Conservation (phyloP, 164 flowering plant species). For the Aristolochia californica region DNA sequence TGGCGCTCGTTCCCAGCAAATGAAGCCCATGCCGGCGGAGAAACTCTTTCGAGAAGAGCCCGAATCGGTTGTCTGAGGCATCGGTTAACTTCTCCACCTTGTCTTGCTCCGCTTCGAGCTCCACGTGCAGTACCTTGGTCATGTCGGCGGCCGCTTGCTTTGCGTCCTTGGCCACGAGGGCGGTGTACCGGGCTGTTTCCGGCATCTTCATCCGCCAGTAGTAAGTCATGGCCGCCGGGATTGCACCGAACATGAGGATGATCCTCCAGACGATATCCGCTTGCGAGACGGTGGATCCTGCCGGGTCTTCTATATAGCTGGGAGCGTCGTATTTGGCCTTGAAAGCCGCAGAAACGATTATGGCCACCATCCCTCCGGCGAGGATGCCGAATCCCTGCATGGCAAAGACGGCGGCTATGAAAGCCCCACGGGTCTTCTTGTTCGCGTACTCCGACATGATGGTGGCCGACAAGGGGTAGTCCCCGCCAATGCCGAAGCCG, state of each 20-base stretch:
- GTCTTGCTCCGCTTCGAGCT: constrained; percentile 3
- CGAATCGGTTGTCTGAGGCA: neutral
- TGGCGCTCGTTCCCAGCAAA: constrained; percentile 8
- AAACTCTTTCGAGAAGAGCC: constrained; percentile 10
- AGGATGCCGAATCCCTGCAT: constrained; percentile 85
- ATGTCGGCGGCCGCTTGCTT: constrained; percentile 38
- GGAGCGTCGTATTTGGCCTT: constrained; percentile 32
- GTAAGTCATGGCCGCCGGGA: constrained; percentile 64
- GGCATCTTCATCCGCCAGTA: constrained; percentile 89
- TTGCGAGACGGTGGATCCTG: constrained; percentile 38
- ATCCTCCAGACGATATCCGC: constrained; percentile 69
- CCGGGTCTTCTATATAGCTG: constrained; percentile 27
- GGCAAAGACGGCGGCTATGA: constrained; percentile 79
- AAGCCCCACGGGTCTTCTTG: too few species aligned
- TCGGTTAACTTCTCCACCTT: neutral
- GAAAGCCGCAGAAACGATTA: constrained; percentile 39
- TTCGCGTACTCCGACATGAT: constrained; percentile 89
- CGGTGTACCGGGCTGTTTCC: constrained; percentile 75
- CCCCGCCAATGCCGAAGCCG: constrained; percentile 85
- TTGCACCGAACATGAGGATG: constrained; percentile 61
- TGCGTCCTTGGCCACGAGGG: constrained; percentile 66
- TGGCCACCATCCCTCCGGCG: constrained; percentile 59
- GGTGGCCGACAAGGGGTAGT: constrained; percentile 82
- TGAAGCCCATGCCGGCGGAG: constrained; percentile 10
- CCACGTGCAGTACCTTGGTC: constrained; percentile 11